These are phyloP conservation scores for Sordariomycetes sp. DNA, from an alignment of 2,329 filamentous ascomycete species.

Conservation along the genomic window DNA sequence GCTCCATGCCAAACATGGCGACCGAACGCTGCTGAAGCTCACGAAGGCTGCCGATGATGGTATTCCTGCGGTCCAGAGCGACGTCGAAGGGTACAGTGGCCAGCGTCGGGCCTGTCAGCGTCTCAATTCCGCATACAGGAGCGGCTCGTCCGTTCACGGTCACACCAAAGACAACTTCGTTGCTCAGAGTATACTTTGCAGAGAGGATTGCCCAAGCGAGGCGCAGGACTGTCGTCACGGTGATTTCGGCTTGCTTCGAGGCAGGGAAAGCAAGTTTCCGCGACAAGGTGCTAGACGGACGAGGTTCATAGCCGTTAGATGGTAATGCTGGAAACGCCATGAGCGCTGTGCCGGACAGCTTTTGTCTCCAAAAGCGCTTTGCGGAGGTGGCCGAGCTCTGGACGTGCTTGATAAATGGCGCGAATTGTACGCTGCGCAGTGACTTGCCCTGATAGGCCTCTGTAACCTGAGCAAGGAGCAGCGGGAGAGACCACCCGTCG, in stretches of 20 bases:
- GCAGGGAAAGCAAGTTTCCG: background rate
- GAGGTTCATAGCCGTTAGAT: background rate
- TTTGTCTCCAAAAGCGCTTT: conserved; percentile 28
- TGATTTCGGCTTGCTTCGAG: conserved; percentile 5
- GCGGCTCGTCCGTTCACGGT: conserved; percentile 16
- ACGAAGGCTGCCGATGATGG: background rate
- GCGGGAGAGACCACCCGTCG: conserved; percentile 39
- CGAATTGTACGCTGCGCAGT: conserved; percentile 21
- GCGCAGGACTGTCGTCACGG: conserved; percentile 12
- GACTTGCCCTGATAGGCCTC: conserved; percentile 17
- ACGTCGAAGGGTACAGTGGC: conserved; percentile 10
- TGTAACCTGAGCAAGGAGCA: conserved; percentile 29
- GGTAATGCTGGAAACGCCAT: conserved; percentile 4
- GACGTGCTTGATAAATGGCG: conserved; percentile 31
- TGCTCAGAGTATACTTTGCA: conserved; percentile 21
- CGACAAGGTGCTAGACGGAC: background rate
- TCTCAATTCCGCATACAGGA: conserved; percentile 13
- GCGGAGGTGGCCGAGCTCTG: conserved; percentile 20
- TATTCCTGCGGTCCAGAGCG: background rate
- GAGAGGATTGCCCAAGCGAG: conserved; percentile 22
- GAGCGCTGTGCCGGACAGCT: background rate
- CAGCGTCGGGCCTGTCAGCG: conserved; percentile 16
- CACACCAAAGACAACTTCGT: conserved; percentile 19
- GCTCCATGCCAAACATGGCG: conserved; percentile 12
- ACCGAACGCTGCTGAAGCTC: conserved; percentile 9